Evolutionary conservation across 2,329 filamentous ascomycete genomes (phyloP).

Genomic region (Fusarium anthophilum): DNA sequence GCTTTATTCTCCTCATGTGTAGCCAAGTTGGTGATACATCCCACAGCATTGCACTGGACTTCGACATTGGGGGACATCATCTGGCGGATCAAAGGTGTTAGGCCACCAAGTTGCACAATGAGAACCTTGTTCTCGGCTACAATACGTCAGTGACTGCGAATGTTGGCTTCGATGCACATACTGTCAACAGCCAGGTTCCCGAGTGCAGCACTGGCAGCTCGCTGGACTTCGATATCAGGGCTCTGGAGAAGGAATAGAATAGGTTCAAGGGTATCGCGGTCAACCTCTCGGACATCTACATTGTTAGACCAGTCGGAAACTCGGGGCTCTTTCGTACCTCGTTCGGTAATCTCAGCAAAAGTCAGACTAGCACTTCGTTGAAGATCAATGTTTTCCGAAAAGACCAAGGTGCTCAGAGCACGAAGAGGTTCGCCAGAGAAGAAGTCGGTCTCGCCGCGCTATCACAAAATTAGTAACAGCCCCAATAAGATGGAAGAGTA

Average conservation of each 20-base stretch:
- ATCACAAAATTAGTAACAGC: conserved; percentile 46
- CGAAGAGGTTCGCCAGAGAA: conserved; percentile 95
- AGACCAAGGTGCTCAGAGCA: conserved; percentile 94
- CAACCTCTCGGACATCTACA: conserved; percentile 94
- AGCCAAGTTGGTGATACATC: conserved; percentile 97
- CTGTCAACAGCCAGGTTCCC: conserved; percentile 98
- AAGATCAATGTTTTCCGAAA: conserved; percentile 97
- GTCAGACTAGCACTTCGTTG: conserved; percentile 97
- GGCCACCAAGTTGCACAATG: conserved; percentile 90
- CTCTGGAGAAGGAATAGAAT: conserved; percentile 96
- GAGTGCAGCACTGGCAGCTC: conserved; percentile 93
- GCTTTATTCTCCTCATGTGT: conserved; percentile 99
- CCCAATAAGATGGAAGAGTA: conserved; percentile 23
- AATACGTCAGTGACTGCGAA: conserved; percentile 52
- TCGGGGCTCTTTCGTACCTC: conserved; percentile 70
- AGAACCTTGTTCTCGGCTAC: conserved; percentile 96
- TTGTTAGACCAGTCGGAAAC: conserved; percentile 11
- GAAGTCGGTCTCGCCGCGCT: conserved; percentile 98
- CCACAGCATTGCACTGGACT: conserved; percentile 98
- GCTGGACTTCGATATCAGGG: conserved; percentile 94
- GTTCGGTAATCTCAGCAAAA: conserved; percentile 97
- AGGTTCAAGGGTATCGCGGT: conserved; percentile 92
- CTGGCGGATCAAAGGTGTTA: conserved; percentile 92
- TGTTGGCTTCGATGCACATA: conserved; percentile 56
- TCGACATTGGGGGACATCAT: conserved; percentile 99